Evolutionary conservation across 2,329 filamentous ascomycete species (phyloP), one percentile per base, ranked within the genome.

Genomic region (Apiospora koreana): DNA sequence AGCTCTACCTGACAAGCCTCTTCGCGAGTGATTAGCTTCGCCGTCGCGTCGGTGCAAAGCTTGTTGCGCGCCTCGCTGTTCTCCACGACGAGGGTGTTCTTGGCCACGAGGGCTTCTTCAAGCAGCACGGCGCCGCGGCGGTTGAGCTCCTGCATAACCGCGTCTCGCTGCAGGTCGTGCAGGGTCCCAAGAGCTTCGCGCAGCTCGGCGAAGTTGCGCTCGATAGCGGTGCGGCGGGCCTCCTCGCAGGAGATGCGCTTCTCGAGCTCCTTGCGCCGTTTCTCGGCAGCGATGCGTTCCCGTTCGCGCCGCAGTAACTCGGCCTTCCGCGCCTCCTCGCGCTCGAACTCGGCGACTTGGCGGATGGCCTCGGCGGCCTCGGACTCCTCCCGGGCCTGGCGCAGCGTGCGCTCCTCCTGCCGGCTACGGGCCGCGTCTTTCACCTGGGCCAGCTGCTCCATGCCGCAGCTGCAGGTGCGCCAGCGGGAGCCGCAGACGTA

Each of bases 401-500:
- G 77, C 18, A 73, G 73, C 3, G 72, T 70, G n/a, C 81, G 81
- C 70, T 78, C 76, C 42, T 73, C 73, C 6, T 83, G 80, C 14
- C 84, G 79, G 9, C 65, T 73, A 2, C 73, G 77, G 2, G 82
- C 84, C 0, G 73, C 74, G 1, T 72, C 58, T 70, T 88, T 87
- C 46, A 86, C 71, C 1, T 69, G 74, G 3, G 69, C 66, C 1
- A 89, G 81, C 72, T 88, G 81, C 16, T 80, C 74, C 79, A 85
- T 83, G 1, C 82, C 85, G 78, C 94, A 96, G 1, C 80, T 81
- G 77, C 93, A 96, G 0, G 90, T 93, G 74, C 90, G 88, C 94
- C 94, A 97, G 69, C 84, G 86, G 31, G 82, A 79, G 6, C 89
- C 90, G 79, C 94, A 97, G 2, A 95, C 88, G 82, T 95, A 96